Evolutionary conservation across 2,329 filamentous ascomycete genomes (phyloP), one percentile per base, ranked within the genome.

Genomic region (Camillea tinctor): DNA sequence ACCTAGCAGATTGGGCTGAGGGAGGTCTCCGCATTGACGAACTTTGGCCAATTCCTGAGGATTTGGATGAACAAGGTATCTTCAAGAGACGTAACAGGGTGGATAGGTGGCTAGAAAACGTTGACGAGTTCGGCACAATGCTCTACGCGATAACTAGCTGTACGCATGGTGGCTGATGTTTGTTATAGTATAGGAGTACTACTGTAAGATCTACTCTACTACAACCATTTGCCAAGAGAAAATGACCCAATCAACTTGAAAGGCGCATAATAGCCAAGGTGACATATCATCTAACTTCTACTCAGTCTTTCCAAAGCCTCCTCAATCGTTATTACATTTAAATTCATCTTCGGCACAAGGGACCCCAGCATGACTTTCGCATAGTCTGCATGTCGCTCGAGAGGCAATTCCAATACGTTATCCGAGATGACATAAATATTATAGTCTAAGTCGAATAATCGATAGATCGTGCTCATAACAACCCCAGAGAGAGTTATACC

Each of bases 111-210:
- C 58, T 85, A 5, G 76, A 81, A 55, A 68, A 70, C 17, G 69
- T 82, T 0, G 83, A 86, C 64, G 82, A 83, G 54, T 85, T 79
- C 68, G 82, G 83, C 0, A 82, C 76, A 20, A 81, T 83, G 79
- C 54, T 85, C 1, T 84, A 81, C 62, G 74, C 79, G 0, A 78
- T 83, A 0, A 80, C 78, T 0, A 76, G 74, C 50, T 78, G 74
- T 54, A 82, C 79, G 0, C 78, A 83, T 64, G 76, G 71, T 1
- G 68, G 65, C 2, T 76, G 61, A 70, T 56, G 8, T 9, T 9
- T 30, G 26, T 26, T 8, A 30, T 30, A 30, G 26, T 11, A 30
- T 3, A 30, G 6, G 8, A 30, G 13, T 30, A 30, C 8, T 30
- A 11, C 7, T 9, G 2, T 9, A 9, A 30, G 13, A 9, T 30